Evolutionary conservation across 331 rosid genomes (phyloP), one percentile per base, ranked within the genome.

Genomic region (Cydonia oblonga): DNA sequence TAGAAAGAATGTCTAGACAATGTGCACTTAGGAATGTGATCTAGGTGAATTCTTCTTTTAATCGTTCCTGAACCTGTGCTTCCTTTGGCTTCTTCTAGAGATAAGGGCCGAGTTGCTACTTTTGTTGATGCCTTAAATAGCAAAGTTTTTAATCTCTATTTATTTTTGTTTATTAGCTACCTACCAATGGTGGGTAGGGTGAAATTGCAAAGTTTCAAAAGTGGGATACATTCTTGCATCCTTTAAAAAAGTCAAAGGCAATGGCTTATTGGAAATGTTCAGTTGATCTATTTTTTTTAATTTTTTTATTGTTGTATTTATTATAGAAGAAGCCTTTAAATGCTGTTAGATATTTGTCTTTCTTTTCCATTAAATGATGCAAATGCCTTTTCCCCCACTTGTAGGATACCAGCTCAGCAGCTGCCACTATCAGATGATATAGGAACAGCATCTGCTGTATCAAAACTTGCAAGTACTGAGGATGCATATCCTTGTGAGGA

Each of bases 391-490:
- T 76, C 57, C 2, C 59, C 53, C 16, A 60, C 70, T 76, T 83
- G 84, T 84, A 93, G 97, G 91, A 77, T 76, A 66, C 69, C 81
- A 75, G 81, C 81, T 85, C 77, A 82, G 44, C 80, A 78, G 73
- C 76, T 70, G 71, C 79, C 75, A 68, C 68, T 77, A 35, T 78
- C 85, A 74, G 87, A 82, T 85, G 87, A 72, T 79, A 75, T 65
- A 44, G 87, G 75, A 73, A 77, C 79, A 52, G 80, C 62, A 72
- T 84, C 84, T 83, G 83, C 75, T 78, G 86, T 74, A 71, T 70
- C 83, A 81, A 82, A 75, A 79, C 70, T 81, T 67, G 78, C 40
- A 74, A 74, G 89, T 75, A 72, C 78, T 60, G 71, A 69, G 56
- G 83, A 81, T 77, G 76, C 72, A 70, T 76, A 49, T 69, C 57